Conservation (phyloP, 139 green algal genomes). For the Chlamydomonas sphaeroides region DNA sequence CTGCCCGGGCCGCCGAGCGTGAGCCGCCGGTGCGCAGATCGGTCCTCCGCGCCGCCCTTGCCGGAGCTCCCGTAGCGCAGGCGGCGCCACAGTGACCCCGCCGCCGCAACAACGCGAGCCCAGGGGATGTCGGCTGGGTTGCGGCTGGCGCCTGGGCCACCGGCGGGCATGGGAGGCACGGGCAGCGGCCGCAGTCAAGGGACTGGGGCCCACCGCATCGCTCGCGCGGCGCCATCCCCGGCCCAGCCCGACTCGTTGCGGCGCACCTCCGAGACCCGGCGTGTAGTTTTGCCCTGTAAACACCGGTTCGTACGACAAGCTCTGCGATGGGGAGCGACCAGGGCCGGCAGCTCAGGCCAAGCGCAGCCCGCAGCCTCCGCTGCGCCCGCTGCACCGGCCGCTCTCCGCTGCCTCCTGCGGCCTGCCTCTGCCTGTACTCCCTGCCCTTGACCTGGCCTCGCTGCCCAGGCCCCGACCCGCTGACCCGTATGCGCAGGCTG, state of each 20-base stretch:
- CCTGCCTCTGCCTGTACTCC: not conserved
- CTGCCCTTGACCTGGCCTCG: not conserved
- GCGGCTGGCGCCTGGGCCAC: too few species aligned
- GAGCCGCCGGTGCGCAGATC: constrained; percentile 1
- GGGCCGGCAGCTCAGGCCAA: not conserved
- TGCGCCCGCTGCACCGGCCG: not conserved
- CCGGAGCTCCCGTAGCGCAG: not conserved
- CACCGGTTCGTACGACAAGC: not conserved
- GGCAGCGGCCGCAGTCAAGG: too few species aligned
- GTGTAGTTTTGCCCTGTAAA: constrained; percentile 32
- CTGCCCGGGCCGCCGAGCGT: not conserved
- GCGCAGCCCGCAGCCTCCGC: not conserved
- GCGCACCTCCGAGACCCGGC: not conserved
- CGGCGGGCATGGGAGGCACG: too few species aligned
- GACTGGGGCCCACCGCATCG: too few species aligned
- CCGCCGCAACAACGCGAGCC: not conserved
- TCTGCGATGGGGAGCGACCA: not conserved
- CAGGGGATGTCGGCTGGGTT: constrained; percentile 21
- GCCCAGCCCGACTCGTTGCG: not conserved
- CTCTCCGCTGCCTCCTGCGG: too few species aligned
- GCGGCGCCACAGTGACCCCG: not conserved
- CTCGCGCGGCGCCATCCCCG: too few species aligned
- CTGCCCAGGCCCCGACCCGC: not conserved
- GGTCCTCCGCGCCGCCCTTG: not conserved
- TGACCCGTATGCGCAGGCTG: constrained; percentile 6